Evolutionary conservation across 2,329 filamentous ascomycete species (phyloP).

Genomic region (Plectosphaerella cucumerina): DNA sequence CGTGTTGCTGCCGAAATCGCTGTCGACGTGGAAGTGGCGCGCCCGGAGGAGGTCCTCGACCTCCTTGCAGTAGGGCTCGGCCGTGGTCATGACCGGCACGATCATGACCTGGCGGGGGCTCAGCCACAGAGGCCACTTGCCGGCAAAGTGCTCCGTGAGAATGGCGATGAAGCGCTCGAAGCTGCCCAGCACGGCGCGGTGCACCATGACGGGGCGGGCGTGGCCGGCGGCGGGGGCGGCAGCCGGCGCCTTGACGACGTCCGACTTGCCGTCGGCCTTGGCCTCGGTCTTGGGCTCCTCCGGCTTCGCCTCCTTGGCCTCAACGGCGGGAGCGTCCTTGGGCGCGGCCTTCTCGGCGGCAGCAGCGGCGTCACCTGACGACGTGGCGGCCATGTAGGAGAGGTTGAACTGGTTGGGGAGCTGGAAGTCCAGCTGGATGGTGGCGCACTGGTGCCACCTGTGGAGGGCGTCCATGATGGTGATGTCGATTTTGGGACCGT

Average conservation of each 20-base stretch:
- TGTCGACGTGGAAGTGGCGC: conserved; percentile 65
- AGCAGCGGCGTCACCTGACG: neutral
- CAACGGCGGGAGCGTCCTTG: conserved; percentile 6
- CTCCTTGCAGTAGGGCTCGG: conserved; percentile 63
- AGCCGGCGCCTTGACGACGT: conserved; percentile 26
- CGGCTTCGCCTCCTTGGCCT: conserved; percentile 23
- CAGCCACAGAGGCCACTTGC: conserved; percentile 88
- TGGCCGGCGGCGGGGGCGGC: conserved; percentile 59
- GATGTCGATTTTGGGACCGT: conserved; percentile 98
- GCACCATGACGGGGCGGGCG: conserved; percentile 80
- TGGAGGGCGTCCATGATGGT: conserved; percentile 84
- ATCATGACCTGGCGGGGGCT: conserved; percentile 71
- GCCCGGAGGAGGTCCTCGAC: conserved; percentile 65
- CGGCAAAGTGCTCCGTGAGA: conserved; percentile 77
- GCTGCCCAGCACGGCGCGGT: conserved; percentile 75
- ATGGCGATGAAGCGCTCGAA: conserved; percentile 53
- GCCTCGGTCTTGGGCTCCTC: conserved; percentile 34
- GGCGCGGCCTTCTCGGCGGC: conserved; percentile 23
- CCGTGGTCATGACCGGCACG: conserved; percentile 61
- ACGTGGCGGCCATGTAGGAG: neutral
- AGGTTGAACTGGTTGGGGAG: conserved; percentile 22
- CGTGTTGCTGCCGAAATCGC: conserved; percentile 71
- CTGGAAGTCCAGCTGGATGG: conserved; percentile 89
- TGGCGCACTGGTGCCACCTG: conserved; percentile 57
- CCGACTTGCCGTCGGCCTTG: conserved; percentile 38